Evolutionary conservation across 176 grass and related monocot genomes (phyloP), one percentile per base, ranked within the genome.

Genomic region (Aechmea fasciata): DNA sequence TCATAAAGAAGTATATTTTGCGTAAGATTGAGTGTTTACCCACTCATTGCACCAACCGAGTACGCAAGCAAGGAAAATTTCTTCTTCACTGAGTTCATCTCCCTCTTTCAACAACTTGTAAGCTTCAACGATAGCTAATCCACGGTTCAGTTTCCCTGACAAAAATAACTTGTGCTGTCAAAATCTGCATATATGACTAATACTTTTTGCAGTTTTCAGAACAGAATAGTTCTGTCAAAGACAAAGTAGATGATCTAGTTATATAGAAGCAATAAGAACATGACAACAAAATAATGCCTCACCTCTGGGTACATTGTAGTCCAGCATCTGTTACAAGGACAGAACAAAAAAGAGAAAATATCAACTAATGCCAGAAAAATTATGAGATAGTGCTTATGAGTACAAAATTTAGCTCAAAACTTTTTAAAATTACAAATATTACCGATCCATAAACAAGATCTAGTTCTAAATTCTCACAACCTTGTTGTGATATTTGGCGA

Each of bases 11-110:
- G 59, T 7, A 50, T 51, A 14, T 12, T 19, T 3, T 9, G 69
- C 67, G 11, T 65, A 14, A 13, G 13, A 72, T 47, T 49, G 47
- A 77, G 61, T 52, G 13, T 65, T 71, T 90, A 99, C 94, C 94
- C 94, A 99, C 84, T 99, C 94, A 82, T 90, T 93, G 78, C 94
- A 99, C 94, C 94, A 99, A 65, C 94, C 94, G 79, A 99, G 84
- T 74, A 80, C 84, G 82, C 89, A 93, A 17, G 87, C 69, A 73
- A 87, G 94, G 82, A 87, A 99, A 41, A 51, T 63, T 52, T 93
- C 94, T 11, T 82, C 84, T 72, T 87, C 74, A 73, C 64, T 93
- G 29, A 90, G 78, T 76, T 87, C 79, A 66, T 76, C 57, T 25
- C 77, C 72, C 48, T 80, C 73, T 73, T 90, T 99, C 69, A 99